Conservation (phyloP, 805 yeast species). For the Lipomyces orientalis region DNA sequence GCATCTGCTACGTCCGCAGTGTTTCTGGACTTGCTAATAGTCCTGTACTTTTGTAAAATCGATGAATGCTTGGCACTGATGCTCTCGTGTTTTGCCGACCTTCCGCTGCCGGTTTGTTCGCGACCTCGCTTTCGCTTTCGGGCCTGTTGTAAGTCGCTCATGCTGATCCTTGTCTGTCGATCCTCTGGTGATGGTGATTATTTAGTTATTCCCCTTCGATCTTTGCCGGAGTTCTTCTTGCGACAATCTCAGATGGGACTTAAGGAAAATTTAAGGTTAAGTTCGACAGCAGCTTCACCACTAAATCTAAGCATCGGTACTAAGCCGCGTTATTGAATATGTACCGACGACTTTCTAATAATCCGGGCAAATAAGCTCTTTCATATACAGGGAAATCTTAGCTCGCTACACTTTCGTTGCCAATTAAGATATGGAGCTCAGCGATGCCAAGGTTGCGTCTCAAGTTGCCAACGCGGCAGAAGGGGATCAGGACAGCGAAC, state of each 20-base stretch:
- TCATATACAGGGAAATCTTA: neutral
- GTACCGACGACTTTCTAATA: neutral
- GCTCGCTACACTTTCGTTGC: neutral
- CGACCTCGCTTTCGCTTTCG: conserved; percentile 1
- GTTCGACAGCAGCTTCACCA: neutral
- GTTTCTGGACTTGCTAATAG: conserved; percentile 1
- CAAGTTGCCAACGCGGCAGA: neutral
- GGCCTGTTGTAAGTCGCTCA: neutral
- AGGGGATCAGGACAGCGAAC: neutral
- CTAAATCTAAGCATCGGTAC: neutral
- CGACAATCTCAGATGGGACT: too few species aligned
- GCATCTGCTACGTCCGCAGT: neutral
- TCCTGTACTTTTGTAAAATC: conserved; percentile 5
- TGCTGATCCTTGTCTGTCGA: neutral
- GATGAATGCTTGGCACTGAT: conserved; percentile 9
- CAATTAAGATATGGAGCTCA: neutral
- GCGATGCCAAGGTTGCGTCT: neutral
- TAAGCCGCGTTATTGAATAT: too few species aligned
- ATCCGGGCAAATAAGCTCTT: neutral
- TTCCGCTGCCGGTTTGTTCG: neutral
- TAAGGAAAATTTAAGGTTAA: too few species aligned
- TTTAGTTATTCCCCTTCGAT: too few species aligned
- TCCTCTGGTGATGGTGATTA: too few species aligned
- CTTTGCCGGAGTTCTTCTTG: too few species aligned
- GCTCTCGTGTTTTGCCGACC: neutral